Evolutionary conservation across 2,329 filamentous ascomycete species (phyloP), one percentile per base, ranked within the genome.

Genomic region (Thielaviopsis musarum): DNA sequence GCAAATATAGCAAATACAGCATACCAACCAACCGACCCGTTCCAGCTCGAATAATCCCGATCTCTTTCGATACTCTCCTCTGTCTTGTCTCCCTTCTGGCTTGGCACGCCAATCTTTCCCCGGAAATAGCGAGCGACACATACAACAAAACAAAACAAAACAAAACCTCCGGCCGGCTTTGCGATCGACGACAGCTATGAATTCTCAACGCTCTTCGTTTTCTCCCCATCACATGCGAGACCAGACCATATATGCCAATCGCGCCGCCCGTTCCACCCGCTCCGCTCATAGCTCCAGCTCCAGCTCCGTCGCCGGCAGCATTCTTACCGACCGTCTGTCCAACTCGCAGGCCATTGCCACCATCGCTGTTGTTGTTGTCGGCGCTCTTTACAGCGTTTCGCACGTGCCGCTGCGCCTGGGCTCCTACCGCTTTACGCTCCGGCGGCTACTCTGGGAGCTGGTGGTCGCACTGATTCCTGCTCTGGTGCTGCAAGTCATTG

Each of bases 141-240:
- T 34, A 34, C 24, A 26, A 6, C 24, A 26, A 26, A 26, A n/a
- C n/a, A n/a, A n/a, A n/a, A n/a, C n/a, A n/a, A n/a, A n/a, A n/a
- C 15, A 45, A 45, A 4, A 4, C 38, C 5, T 45, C 17, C 34
- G 12, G 4, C 34, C 34, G 34, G 34, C 34, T 13, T 41, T 41
- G 38, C 12, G 2, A n/a, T 45, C 38, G 5, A 54, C 34, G 48
- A 26, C 45, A 58, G 56, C 55, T 58, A 61, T 61, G 59, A 57
- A 53, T 60, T 61, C 59, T 53, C 59, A 52, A 61, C 41, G 52
- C 30, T 61, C 51, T 55, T 58, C 59, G 41, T 58, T 56, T 19
- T 52, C 59, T 57, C 59, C 59, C 28, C 56, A 58, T 49, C 59
- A 52, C 19, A 28, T 61, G 59, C 59, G 59, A 61, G 59, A 61